Conservation (phyloP, 129 eudicot genomes). For the Pseudognaphalium luteoalbum region DNA sequence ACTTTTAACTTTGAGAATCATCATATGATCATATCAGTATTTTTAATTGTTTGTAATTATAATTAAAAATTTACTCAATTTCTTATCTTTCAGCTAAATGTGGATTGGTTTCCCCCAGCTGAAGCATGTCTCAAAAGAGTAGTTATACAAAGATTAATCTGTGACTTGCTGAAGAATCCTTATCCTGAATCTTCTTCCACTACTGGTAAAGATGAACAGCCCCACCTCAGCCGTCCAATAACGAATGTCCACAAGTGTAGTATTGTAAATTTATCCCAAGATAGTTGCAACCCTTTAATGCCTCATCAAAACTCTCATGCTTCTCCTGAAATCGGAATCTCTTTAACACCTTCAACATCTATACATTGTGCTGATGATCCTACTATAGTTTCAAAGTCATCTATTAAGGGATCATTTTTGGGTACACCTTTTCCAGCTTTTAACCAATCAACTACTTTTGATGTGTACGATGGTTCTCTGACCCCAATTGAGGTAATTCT, state of each 20-base stretch:
- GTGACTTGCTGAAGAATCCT: slow-evolving; percentile 51
- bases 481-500: slow-evolving; percentile 48
- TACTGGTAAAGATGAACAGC: slow-evolving; percentile 28
- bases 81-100: slow-evolving; percentile 53
- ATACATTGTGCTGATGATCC: slow-evolving; percentile 35
- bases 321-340: slow-evolving; percentile 30
- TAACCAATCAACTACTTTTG: slow-evolving; percentile 28
- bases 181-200: slow-evolving; percentile 34
- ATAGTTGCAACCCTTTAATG: slow-evolving; percentile 30
- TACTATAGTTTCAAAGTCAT: slow-evolving; percentile 34
- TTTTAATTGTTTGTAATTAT: slow-evolving; percentile 4
- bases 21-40: background rate
- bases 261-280: slow-evolving; percentile 32
- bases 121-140: slow-evolving; percentile 77
- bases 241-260: slow-evolving; percentile 31
- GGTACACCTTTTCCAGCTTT: slow-evolving; percentile 33
- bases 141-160: slow-evolving; percentile 62
- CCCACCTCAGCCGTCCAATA: slow-evolving; percentile 22
- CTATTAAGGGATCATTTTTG: slow-evolving; percentile 35
- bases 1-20: background rate
- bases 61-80: background rate
- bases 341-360: slow-evolving; percentile 40
- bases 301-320: slow-evolving; percentile 28
- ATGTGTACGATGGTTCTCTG: slow-evolving; percentile 35
- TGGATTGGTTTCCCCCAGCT: slow-evolving; percentile 77